Evolutionary conservation across 2,329 filamentous ascomycete genomes (phyloP), one percentile per base, ranked within the genome.

Genomic region (Neofusicoccum cordaticola): DNA sequence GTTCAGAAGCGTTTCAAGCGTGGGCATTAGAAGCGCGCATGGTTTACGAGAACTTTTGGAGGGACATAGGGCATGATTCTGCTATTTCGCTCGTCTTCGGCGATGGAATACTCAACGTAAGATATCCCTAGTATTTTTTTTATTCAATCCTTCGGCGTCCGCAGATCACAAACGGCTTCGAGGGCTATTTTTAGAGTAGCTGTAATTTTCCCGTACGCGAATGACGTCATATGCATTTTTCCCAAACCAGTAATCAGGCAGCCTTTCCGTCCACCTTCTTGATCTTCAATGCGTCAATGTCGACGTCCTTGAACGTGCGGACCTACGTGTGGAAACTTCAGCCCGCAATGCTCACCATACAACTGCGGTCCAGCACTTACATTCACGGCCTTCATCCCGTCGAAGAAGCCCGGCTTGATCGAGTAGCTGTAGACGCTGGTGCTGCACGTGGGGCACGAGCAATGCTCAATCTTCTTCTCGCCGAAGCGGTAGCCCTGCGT

Each of bases 371-470:
- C 37, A 39, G 63, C 37, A 37, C 73, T 57, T 52, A 75, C 72
- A 66, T 75, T 76, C 5, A 75, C 62, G 34, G 69, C 70, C 39
- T 67, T 68, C 42, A 68, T 66, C 0, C 67, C 70, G 0, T 66
- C 60, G 34, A 69, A 71, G 39, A 70, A 70, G 8, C 47, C 47
- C 2, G 69, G 67, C 27, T 68, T 65, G 19, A 63, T 50, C 12
- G 68, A 69, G 8, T 69, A 51, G 7, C 68, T 68, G 62, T 72
- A 68, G 37, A 72, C 70, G 13, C 67, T 70, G 22, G 68, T 70
- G 7, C 74, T 74, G 57, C 75, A 76, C 0, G 68, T 70, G 2
- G 69, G 65, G 62, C 75, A 76, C 66, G 76, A 77, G 48, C 69
- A 70, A 57, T 74, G 72, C 12, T 58, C 67, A 12, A 72, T 64